phyloP scores from a whole-genome alignment of 441 rosid species.

The Euphorbia celastroides region DNA sequence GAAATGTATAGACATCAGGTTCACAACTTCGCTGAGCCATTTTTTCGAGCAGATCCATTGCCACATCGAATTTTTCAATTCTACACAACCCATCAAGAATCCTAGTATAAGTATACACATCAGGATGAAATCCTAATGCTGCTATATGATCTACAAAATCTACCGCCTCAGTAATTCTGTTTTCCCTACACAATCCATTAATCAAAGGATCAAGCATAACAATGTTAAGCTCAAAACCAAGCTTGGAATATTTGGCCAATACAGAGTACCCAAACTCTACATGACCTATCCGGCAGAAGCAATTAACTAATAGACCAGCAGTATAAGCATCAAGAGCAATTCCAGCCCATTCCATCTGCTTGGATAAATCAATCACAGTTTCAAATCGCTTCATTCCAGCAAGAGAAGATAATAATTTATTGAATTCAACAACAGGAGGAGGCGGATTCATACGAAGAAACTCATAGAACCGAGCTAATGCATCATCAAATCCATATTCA shows the following conservation, averaged over 20 bases:
- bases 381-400: background rate
- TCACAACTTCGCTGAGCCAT: background rate
- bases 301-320: slow-evolving; percentile 1
- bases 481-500: background rate
- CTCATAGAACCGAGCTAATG: background rate
- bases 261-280: slow-evolving; percentile 17
- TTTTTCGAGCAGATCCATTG: background rate
- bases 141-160: background rate
- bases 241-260: slow-evolving; percentile 22
- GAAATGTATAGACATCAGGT: background rate
- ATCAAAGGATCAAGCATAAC: background rate
- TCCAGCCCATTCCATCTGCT: background rate
- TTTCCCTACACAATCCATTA: background rate
- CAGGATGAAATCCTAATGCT: background rate
- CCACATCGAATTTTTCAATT: background rate
- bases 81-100: background rate
- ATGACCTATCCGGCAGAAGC: background rate
- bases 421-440: background rate
- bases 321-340: background rate
- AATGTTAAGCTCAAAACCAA: background rate
- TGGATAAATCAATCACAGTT: background rate
- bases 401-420: background rate
- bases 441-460: background rate
- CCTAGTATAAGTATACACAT: background rate
- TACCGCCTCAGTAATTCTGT: background rate